Evolutionary conservation across 805 yeast genomes (phyloP), one percentile per base, ranked within the genome.

Genomic region (Komagataella mondaviorum): DNA sequence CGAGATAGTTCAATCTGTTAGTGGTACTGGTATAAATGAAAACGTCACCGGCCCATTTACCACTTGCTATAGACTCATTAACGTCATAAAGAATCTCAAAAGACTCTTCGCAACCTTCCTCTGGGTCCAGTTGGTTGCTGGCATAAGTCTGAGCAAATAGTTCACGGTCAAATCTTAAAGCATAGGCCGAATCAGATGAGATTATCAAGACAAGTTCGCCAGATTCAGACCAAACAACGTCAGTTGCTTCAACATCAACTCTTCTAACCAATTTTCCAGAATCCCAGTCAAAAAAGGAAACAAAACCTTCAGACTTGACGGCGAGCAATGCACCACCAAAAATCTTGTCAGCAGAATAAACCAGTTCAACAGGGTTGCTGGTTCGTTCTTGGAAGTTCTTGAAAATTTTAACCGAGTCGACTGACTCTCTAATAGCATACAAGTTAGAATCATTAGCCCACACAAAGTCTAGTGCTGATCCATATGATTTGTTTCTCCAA

Each of bases 41-140:
- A 48, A 93, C 97, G 71, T 93, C 98, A 57, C 98, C 99, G 60
- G 90, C 89, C 89, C 97, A 93, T 66, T 83, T 84, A 61, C 97
- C 97, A 24, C 95, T 83, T 54, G 86, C 80, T 44, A 91, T 78
- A 17, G 81, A 70, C 64, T 93, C 99, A 53, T 78, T 77, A 54
- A 88, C 77, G 55, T 95, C 96, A 60, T 83, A 79, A 52, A 88
- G 71, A 22, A 90, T 90, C 51, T 87, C 95, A 64, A 93, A 88
- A 14, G 91, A 78, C 44, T 78, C 84, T 62, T 86, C 96, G 44
- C 85, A 85, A 57, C 96, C 98, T 64, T 89, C 96, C 62, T 88
- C 95, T 4, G 80, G 78, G 61, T 81, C 86, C 52, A 78, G 67
- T 7, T 72, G 66, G 52, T 79, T 88, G 48, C 71, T 70, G 47